These are phyloP conservation scores for Malassezia furfur DNA, from an alignment of 1,284 basidiomycete genomes.

Conservation along the genomic window DNA sequence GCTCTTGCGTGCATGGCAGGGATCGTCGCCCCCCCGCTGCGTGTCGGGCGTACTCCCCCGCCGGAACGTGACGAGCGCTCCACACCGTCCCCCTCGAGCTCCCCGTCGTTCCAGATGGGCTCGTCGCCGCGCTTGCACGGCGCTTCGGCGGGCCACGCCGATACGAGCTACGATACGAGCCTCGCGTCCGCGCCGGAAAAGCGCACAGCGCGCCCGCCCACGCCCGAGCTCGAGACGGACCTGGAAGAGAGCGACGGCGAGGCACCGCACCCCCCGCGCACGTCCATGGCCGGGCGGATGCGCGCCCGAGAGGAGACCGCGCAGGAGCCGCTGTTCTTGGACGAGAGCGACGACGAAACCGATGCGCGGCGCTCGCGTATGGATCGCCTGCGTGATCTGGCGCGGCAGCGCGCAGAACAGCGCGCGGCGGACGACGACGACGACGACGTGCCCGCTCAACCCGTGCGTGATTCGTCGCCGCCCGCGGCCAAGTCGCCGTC, in stretches of 20 bases:
- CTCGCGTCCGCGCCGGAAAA: constrained; percentile 3
- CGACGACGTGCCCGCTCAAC: neutral
- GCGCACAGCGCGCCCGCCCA: neutral
- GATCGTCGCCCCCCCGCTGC: no score
- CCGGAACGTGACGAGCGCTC: neutral
- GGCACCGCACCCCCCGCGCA: neutral
- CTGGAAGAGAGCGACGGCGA: constrained; percentile 9
- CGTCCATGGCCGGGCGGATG: neutral
- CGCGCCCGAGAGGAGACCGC: neutral
- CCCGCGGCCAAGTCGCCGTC: neutral
- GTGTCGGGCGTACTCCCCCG: neutral
- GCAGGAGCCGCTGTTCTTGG: neutral
- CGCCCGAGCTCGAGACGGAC: constrained; percentile 14
- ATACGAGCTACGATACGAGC: constrained; percentile 19
- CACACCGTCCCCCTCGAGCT: constrained; percentile 2
- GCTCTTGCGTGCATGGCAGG: neutral
- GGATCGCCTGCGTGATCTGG: constrained; percentile 9
- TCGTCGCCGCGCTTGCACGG: constrained; percentile 5
- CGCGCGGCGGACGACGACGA: neutral
- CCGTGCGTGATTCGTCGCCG: neutral
- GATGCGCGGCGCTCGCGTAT: constrained; percentile 8
- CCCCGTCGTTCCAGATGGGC: constrained; percentile 14
- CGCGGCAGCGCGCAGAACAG: constrained; percentile 5
- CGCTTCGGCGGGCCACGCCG: neutral
- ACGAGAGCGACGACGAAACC: neutral